These are phyloP conservation scores for Suhomyces faveliae DNA, from an alignment of 805 yeast species.

Conservation along the genomic window DNA sequence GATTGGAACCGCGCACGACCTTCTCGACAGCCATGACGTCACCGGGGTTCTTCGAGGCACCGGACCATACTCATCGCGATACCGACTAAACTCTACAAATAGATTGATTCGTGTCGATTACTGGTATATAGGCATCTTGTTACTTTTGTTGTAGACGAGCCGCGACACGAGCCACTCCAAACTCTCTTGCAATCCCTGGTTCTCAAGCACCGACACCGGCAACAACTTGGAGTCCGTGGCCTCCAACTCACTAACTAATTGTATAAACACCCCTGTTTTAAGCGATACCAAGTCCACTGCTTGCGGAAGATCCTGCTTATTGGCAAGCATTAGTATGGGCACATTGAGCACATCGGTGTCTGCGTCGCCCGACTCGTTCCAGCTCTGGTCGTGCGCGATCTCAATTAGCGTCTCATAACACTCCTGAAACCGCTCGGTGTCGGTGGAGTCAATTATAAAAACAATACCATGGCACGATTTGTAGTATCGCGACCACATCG, in stretches of 20 bases:
- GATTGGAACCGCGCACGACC: neutral
- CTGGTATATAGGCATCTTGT: slow-evolving; percentile 57
- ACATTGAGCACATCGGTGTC: slow-evolving; percentile 49
- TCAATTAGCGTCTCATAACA: slow-evolving; percentile 63
- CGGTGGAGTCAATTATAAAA: slow-evolving; percentile 90
- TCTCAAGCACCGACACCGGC: slow-evolving; percentile 82
- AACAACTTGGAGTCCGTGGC: slow-evolving; percentile 90
- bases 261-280: slow-evolving; percentile 81
- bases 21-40: neutral
- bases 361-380: slow-evolving; percentile 28
- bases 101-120: slow-evolving; percentile 12
- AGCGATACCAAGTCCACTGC: slow-evolving; percentile 51
- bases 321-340: slow-evolving; percentile 92
- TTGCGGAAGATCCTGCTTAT: slow-evolving; percentile 76
- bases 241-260: slow-evolving; percentile 74
- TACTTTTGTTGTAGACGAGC: slow-evolving; percentile 61
- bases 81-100: slow-evolving; percentile 8
- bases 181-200: slow-evolving; percentile 83
- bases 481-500: slow-evolving; percentile 87
- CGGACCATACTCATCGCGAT: neutral
- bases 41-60: neutral
- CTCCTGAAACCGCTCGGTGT: slow-evolving; percentile 76
- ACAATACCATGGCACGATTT: slow-evolving; percentile 86
- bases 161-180: slow-evolving; percentile 85
- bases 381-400: slow-evolving; percentile 43